Evolutionary conservation across 257 asterid species (phyloP), one percentile per base, ranked within the genome.

Genomic region (Verbena officinalis): DNA sequence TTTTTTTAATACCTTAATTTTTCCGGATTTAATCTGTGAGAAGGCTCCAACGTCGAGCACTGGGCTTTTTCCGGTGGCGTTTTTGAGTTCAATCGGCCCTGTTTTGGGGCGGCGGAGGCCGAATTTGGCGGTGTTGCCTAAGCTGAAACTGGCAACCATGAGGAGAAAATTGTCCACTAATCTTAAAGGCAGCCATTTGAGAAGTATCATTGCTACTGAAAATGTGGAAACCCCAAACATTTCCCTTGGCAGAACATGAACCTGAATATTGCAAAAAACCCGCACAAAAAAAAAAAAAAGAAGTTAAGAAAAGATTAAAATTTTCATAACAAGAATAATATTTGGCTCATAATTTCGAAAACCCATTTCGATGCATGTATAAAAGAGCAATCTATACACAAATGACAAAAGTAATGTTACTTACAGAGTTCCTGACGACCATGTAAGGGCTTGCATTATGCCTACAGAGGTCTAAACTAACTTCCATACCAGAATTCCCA

Each of bases 401-500:
- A n/a, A 36, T n/a, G n/a, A n/a, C n/a, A 53, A 56, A 30, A 14
- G 3, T 11, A 17, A 24, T 50, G 58, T 2, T 16, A 76, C 91
- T 86, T 57, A 91, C 98, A 0, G 96, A 70, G 65, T 85, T 89
- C 57, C 97, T 60, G 69, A 87, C 98, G 39, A 92, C 98, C 82
- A 92, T 80, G 75, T 76, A 78, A 23, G 97, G 93, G 20, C 0
- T 58, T 2, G 97, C 97, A 59, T 84, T 70, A 33, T 82, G 67
- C 23, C 85, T 69, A 11, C 93, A 87, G 31, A 92, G 87, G 73
- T 92, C 98, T 6, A 92, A 77, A 62, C 96, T 77, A 42, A 92
- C 97, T 76, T 92, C 98, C 98, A 92, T 92, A 1, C 98, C 98
- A 4, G 98, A 92, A 73, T 92, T 92, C 0, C 98, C 98, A 55